Conservation (phyloP, 768 basidiomycete genomes). For the Boletus edulis region DNA sequence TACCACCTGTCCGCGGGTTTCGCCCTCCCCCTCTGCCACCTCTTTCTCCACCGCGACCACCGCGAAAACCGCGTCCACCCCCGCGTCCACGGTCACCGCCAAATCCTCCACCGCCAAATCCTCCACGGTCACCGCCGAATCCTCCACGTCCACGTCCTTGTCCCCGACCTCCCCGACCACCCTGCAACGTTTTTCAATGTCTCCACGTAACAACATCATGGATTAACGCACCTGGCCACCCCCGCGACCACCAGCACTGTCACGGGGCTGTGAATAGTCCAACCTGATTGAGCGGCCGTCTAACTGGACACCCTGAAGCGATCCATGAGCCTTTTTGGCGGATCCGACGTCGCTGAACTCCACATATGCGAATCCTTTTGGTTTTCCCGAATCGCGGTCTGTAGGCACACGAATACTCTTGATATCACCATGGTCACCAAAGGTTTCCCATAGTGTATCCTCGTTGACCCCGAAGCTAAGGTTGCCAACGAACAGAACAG, state of each 20-base stretch:
- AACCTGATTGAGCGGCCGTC: slow-evolving; percentile 79
- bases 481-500: slow-evolving; percentile 88
- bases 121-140: slow-evolving; percentile 30
- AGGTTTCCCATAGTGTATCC: slow-evolving; percentile 86
- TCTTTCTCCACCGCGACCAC: slow-evolving; percentile 40
- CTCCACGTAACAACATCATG: not conserved
- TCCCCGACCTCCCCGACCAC: slow-evolving; percentile 35
- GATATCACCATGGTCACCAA: slow-evolving; percentile 82
- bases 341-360: slow-evolving; percentile 82
- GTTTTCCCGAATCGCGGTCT: slow-evolving; percentile 83
- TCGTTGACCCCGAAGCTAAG: slow-evolving; percentile 78
- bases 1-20: slow-evolving; percentile 49
- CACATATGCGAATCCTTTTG: slow-evolving; percentile 97
- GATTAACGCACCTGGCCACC: slow-evolving; percentile 43
- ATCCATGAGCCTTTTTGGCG: slow-evolving; percentile 78
- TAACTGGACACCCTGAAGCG: slow-evolving; percentile 67
- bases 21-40: slow-evolving; percentile 30
- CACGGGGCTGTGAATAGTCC: slow-evolving; percentile 85
- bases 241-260: slow-evolving; percentile 51
- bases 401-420: slow-evolving; percentile 89
- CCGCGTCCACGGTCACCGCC: slow-evolving; percentile 41
- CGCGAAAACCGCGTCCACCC: slow-evolving; percentile 41
- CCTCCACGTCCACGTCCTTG: slow-evolving; percentile 10
- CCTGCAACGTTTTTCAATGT: slow-evolving; percentile 10
- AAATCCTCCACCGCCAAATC: slow-evolving; percentile 32